Evolutionary conservation across 331 rosid genomes (phyloP).

Genomic region (Malus hybrid): DNA sequence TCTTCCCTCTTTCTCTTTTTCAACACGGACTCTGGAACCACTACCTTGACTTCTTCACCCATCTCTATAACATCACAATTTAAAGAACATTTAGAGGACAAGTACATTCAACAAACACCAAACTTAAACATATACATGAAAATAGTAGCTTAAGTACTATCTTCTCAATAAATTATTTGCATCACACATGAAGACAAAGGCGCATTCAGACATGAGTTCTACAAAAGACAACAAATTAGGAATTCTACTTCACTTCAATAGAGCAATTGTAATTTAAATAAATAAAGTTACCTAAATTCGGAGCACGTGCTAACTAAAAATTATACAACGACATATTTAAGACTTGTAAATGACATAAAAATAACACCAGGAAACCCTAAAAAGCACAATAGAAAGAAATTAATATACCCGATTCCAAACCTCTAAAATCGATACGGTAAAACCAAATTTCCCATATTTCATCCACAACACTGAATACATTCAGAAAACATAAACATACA

Average conservation of each 20-base stretch:
- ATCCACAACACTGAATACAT: neutral
- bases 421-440: neutral
- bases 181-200: neutral
- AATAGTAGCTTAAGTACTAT: neutral
- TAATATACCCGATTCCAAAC: neutral
- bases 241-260: neutral
- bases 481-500: neutral
- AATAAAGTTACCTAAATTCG: neutral
- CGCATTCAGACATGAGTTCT: neutral
- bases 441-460: neutral
- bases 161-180: no score
- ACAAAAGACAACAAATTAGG: neutral
- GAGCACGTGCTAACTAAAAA: neutral
- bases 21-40: conserved; percentile 66
- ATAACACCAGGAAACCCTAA: no score
- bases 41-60: conserved; percentile 58
- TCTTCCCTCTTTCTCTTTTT: conserved; percentile 80
- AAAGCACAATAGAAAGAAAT: neutral
- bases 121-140: no score
- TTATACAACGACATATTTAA: neutral
- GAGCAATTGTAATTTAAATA: neutral
- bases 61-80: conserved; percentile 23
- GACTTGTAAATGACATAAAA: neutral
- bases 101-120: neutral
- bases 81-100: neutral